Base-by-base conservation (phyloP, 2,329 filamentous ascomycete genomes). In the Cucurbitaria berberidis region DNA sequence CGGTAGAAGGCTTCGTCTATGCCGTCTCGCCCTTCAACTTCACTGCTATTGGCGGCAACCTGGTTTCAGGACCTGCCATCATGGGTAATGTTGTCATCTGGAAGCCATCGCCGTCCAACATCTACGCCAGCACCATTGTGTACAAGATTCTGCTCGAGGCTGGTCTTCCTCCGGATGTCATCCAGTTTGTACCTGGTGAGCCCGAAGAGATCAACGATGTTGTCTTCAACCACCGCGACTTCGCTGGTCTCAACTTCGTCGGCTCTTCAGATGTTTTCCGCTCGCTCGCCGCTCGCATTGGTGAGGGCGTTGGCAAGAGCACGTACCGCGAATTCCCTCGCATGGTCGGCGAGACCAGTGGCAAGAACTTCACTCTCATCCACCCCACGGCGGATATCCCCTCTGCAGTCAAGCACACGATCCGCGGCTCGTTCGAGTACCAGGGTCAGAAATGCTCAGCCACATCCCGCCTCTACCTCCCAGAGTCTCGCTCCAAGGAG, bases 11-110 rank as follows among this genome's bases (percentile, higher is more conserved):
- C 13, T 96, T 97, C 74, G 91, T 97, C 56, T 96, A 96, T 73
- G 92, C 93, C 32, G 86, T 96, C 67, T 91, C 88, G 56, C 93
- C 93, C 40, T 97, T 96, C 84, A 97, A 97, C 80, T 96, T 97
- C 78, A 96, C 92, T 13, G 93, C 93, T 60, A 96, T 97, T 67
- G 91, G 87, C 7, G 93, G 88, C 50, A 96, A 96, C 77, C 80
- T 97, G 38, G 85, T 89, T 18, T 88, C 86, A 36, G 88, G 90
- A 0, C 92, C 93, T 19, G 91, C 91, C 0, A 79, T 96, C 55
- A 87, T 96, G 81, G 93, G 93, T 54, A 97, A 97, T 73, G 93
- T 96, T 1, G 91, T 96, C 3, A 79, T 97, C 35, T 97, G 93
- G 93, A 97, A 97, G 82, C 93, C 93, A 10, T 93, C 90, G 5